A percentile compares a stretch with the other conserved stretches of the same genome.
phyloP scores from a whole-genome alignment of 495 filamentous ascomycete genomes.

The Hypoxylon subgilvum region DNA sequence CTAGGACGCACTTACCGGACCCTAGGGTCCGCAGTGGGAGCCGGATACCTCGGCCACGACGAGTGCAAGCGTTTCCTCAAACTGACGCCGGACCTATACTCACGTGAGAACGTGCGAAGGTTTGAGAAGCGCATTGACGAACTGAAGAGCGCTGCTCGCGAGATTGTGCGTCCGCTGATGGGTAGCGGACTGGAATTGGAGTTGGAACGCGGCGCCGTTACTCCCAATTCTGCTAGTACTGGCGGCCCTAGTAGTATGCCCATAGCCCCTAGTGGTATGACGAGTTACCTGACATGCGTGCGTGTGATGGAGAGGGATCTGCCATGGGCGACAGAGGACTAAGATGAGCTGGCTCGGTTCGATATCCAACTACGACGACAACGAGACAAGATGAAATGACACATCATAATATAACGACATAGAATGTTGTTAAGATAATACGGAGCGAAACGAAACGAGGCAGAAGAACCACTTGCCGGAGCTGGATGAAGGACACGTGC shows the following conservation, averaged over 20 bases:
- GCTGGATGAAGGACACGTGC: conserved; percentile 6
- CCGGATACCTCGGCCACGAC: conserved; percentile 77
- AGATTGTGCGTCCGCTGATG: conserved; percentile 86
- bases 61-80: conserved; percentile 89
- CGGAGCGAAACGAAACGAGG: conserved; percentile 6
- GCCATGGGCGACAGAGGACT: conserved; percentile 66
- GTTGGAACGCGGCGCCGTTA: conserved; percentile 40
- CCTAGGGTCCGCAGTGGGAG: conserved; percentile 63
- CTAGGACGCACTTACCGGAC: conserved; percentile 74
- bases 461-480: conserved; percentile 1
- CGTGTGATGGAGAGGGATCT: conserved; percentile 76
- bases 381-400: conserved; percentile 11
- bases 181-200: conserved; percentile 81
- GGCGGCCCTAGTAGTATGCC: conserved; percentile 32
- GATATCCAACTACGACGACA: neutral
- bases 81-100: conserved; percentile 70
- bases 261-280: conserved; percentile 39
- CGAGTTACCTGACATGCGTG: conserved; percentile 82
- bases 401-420: neutral
- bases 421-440: conserved; percentile 8
- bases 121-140: conserved; percentile 89
- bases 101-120: conserved; percentile 73
- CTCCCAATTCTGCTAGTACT: conserved; percentile 42
- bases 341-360: neutral
- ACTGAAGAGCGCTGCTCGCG: conserved; percentile 78